phyloP scores from a whole-genome alignment of 1,139 yeast genomes.

The Pichia norvegensis region DNA sequence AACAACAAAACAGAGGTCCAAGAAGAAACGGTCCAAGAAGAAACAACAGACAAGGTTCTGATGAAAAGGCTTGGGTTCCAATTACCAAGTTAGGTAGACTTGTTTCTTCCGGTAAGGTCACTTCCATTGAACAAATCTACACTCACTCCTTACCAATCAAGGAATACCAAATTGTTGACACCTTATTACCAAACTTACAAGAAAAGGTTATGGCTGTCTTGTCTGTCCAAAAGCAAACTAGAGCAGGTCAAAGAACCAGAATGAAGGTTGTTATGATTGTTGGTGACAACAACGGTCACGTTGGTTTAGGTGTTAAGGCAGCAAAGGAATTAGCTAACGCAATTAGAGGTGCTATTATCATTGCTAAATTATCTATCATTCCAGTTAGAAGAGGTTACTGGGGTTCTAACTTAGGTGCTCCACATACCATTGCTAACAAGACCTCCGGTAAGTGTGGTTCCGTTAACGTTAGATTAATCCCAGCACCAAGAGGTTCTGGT shows the following conservation, averaged over 20 bases:
- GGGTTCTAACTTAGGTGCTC: conserved; percentile 99
- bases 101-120: conserved; percentile 97
- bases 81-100: conserved; percentile 99
- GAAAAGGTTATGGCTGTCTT: conserved; percentile 99
- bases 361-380: conserved; percentile 96
- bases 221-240: conserved; percentile 99
- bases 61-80: conserved; percentile 99
- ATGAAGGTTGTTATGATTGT: conserved; percentile 99
- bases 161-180: conserved; percentile 98
- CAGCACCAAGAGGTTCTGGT: conserved; percentile 99
- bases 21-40: conserved; percentile 48
- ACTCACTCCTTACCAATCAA: conserved; percentile 98
- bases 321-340: conserved; percentile 99
- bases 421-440: conserved; percentile 97
- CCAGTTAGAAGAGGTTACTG: conserved; percentile 99
- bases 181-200: conserved; percentile 88
- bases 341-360: conserved; percentile 98
- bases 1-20: conserved; percentile 38
- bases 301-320: conserved; percentile 99
- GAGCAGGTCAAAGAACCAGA: conserved; percentile 99
- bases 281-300: conserved; percentile 99
- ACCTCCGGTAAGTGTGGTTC: conserved; percentile 99
- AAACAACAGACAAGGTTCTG: conserved; percentile 70
- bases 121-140: conserved; percentile 97
- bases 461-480: conserved; percentile 95